These are phyloP conservation scores for Striga asiatica DNA, from an alignment of 257 asterid genomes.

Conservation along the genomic window DNA sequence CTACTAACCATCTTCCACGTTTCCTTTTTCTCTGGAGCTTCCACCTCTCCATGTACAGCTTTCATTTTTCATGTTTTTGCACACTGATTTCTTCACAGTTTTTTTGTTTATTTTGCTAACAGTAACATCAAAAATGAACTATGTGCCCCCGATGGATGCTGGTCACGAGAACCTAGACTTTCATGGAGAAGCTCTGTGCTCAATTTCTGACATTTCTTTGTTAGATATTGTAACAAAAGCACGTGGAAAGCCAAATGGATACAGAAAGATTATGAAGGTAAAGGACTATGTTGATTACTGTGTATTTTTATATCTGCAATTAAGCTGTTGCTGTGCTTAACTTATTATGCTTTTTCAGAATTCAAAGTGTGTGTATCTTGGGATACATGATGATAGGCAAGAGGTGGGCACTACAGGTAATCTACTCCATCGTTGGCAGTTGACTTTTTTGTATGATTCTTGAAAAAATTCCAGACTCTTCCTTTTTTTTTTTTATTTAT, in stretches of 20 bases:
- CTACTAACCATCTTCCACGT: too few species aligned
- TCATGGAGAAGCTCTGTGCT: constrained; percentile 75
- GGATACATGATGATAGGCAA: constrained; percentile 60
- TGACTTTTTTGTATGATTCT: too few species aligned
- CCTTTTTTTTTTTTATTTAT: background rate
- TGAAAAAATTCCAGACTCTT: too few species aligned
- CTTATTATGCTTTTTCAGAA: constrained; percentile 32
- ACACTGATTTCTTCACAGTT: background rate
- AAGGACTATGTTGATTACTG: constrained; percentile 4
- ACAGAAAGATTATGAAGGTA: constrained; percentile 84
- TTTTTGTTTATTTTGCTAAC: constrained; percentile 18
- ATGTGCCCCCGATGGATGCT: constrained; percentile 27
- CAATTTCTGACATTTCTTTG: constrained; percentile 74
- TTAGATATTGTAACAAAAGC: constrained; percentile 75
- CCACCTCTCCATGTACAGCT: too few species aligned
- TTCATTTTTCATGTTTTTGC: constrained; percentile 1
- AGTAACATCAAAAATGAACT: constrained; percentile 72
- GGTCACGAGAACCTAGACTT: constrained; percentile 39
- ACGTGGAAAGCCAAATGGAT: constrained; percentile 83
- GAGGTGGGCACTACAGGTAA: constrained; percentile 85
- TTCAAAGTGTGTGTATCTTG: constrained; percentile 68
- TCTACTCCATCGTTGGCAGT: constrained; percentile 1
- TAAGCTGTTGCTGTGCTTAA: constrained; percentile 3
- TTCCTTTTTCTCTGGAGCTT: too few species aligned
- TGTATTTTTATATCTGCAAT: constrained; percentile 7